Evolutionary conservation across 306 rosid genomes (phyloP), one percentile per base, ranked within the genome.

Genomic region (Mimosa pudica): DNA sequence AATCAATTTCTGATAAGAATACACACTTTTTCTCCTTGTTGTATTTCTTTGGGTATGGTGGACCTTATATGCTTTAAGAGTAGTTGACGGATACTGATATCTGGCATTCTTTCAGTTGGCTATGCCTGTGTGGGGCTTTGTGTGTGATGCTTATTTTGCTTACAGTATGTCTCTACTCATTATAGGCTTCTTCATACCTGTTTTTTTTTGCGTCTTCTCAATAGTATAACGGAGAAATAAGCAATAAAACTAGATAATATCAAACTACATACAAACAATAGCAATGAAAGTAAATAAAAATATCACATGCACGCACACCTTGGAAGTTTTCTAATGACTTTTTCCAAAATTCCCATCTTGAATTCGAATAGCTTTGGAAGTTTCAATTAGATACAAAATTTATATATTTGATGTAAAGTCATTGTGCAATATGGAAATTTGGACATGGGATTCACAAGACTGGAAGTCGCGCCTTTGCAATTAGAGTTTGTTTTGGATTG

Each of bases 1-100:
- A 13, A 58, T 0, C 14, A 44, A 4, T 30, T 74, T 14, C 74
- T 44, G 18, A 74, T 38, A 77, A 60, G 11, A 49, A 33, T 36
- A 30, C 71, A 73, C 55, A 5, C 67, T 47, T 78, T 66, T 66
- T 73, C 49, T 66, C 67, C 49, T 66, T 9, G 48, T 61, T 49
- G 35, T 77, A 65, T 45, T 64, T 78, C 38, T 66, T 32, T 32
- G 49, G 46, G 52, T 17, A 46, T 7, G 3, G 35, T 77, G 20
- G 69, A 41, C 48, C 7, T 79, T 76, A 24, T 68, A n/a, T 69
- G 32, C 47, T 83, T 71, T 33, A 75, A 65, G 17, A 48, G 51
- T 76, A 70, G 72, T 75, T 75, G 65, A 30, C 73, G 44, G 41
- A 75, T 69, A 79, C 78, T 75, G 57, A 14, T 75, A 71, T 71